Evolutionary conservation across 1,284 basidiomycete species (phyloP).

Genomic region (Moesziomyces aphidis): DNA sequence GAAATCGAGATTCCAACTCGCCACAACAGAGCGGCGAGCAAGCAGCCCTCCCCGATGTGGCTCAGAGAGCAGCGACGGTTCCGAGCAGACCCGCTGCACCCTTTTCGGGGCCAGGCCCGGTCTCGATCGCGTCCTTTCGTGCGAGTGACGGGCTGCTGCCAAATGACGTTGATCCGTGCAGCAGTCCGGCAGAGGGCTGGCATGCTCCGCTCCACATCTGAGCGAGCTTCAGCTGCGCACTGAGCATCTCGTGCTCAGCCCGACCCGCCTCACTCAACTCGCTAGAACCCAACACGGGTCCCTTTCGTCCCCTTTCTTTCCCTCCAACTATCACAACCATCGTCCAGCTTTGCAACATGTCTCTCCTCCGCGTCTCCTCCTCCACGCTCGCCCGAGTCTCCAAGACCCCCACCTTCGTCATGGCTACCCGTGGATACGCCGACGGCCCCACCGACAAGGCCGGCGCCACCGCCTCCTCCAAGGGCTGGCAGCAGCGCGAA

Average conservation of each 20-base stretch:
- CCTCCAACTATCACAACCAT: constrained; percentile 7
- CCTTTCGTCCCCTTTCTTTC: constrained; percentile 1
- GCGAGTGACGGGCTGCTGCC: constrained; percentile 18
- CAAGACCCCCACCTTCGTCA: constrained; percentile 45
- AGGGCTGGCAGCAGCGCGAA: constrained; percentile 55
- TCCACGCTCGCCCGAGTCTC: constrained; percentile 44
- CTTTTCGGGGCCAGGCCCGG: not conserved
- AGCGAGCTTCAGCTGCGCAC: not conserved
- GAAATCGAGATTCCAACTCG: not conserved
- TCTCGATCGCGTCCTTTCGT: constrained; percentile 5
- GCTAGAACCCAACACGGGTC: not conserved
- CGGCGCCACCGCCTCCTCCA: constrained; percentile 52
- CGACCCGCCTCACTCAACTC: not conserved
- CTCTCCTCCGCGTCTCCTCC: constrained; percentile 48
- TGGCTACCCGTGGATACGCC: constrained; percentile 49
- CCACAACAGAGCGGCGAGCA: not conserved
- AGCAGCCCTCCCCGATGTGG: not conserved
- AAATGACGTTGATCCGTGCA: constrained; percentile 46
- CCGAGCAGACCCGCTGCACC: constrained; percentile 27
- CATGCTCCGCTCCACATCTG: constrained; percentile 30
- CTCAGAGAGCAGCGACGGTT: constrained; percentile 4
- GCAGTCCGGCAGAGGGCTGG: not conserved
- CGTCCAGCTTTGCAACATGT: constrained; percentile 23
- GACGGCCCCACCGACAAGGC: constrained; percentile 50
- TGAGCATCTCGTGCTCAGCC: constrained; percentile 4